These are phyloP conservation scores for Conringia planisiliqua DNA, from an alignment of 345 rosid genomes.

Conservation along the genomic window DNA sequence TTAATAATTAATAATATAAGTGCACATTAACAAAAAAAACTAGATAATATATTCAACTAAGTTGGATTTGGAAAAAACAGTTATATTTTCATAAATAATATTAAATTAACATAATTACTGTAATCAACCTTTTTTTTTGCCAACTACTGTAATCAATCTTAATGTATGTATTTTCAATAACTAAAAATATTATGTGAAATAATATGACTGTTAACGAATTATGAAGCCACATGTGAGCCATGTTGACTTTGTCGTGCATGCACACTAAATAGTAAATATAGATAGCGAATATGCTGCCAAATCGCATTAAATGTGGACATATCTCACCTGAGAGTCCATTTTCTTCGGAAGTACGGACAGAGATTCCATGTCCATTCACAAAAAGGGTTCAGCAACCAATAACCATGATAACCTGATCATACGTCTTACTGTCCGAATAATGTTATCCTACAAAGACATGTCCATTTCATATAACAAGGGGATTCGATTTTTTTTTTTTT, in stretches of 20 bases:
- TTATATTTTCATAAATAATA: not conserved
- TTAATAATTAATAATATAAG: not conserved
- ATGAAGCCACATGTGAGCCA: not conserved
- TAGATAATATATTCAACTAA: not conserved
- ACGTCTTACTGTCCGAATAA: too few species aligned
- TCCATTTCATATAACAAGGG: too few species aligned
- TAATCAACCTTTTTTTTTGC: too few species aligned
- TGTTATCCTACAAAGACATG: too few species aligned
- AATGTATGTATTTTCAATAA: not conserved
- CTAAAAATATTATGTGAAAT: not conserved
- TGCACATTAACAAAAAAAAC: not conserved
- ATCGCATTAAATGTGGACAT: not conserved
- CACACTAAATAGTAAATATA: not conserved
- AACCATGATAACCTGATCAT: not conserved
- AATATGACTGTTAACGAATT: not conserved
- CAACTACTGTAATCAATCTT: too few species aligned
- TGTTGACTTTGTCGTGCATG: not conserved
- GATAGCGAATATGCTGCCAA: not conserved
- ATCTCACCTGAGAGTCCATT: not conserved
- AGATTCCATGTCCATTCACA: not conserved
- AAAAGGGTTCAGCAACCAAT: not conserved
- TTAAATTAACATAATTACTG: not conserved
- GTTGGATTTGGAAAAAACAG: not conserved
- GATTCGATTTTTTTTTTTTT: too few species aligned
- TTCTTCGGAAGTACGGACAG: not conserved